A percentile compares a stretch with the other conserved stretches of the same genome.
Evolutionary conservation across 192 early-diverging fungal genomes (phyloP).

Genomic region (Coemansia umbellata): DNA sequence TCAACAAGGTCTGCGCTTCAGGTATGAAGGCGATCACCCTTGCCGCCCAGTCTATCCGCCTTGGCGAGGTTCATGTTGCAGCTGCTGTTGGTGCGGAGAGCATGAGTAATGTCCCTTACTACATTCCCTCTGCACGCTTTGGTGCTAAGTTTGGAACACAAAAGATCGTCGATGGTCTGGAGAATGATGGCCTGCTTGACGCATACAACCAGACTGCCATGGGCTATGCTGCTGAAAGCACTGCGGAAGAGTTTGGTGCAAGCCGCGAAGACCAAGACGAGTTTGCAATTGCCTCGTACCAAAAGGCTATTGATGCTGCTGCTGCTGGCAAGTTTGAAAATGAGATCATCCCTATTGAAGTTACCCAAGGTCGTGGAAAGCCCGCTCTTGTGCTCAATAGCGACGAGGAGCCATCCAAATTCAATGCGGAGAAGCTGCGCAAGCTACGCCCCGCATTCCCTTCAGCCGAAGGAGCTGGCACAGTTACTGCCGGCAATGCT

Average conservation of each 20-base stretch:
- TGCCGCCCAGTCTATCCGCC: constrained; percentile 70
- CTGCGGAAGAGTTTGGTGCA: constrained; percentile 73
- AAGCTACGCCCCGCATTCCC: constrained; percentile 86
- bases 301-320: constrained; percentile 68
- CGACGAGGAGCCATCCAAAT: constrained; percentile 67
- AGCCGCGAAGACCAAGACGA: constrained; percentile 79
- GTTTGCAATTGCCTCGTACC: constrained; percentile 70
- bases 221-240: constrained; percentile 79
- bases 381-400: constrained; percentile 55
- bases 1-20: constrained; percentile 83
- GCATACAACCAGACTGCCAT: constrained; percentile 69
- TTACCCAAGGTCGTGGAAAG: constrained; percentile 65
- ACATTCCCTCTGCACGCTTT: constrained; percentile 72
- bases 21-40: constrained; percentile 77
- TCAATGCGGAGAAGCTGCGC: constrained; percentile 83
- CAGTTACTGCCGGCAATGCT: constrained; percentile 88
- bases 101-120: constrained; percentile 82
- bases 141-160: constrained; percentile 73
- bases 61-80: constrained; percentile 66
- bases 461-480: constrained; percentile 62
- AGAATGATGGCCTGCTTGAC: constrained; percentile 72
- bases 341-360: constrained; percentile 71
- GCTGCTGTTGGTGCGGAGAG: constrained; percentile 78
- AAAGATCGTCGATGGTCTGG: constrained; percentile 70
- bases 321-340: constrained; percentile 57